Conservation (phyloP, 129 eudicot species). For the Gnaphalium uliginosum region DNA sequence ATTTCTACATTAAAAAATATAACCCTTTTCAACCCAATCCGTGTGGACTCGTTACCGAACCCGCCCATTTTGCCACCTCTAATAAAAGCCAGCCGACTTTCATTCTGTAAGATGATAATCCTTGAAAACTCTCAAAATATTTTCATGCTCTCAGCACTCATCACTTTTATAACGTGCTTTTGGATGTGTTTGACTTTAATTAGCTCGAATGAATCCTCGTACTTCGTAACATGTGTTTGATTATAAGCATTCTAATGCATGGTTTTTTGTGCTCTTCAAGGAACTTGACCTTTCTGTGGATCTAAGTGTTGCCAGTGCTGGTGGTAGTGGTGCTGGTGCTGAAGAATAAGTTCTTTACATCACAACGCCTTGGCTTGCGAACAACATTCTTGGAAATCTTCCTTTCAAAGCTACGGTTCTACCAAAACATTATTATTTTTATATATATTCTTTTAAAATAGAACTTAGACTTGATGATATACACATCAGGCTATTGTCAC, state of each 20-base stretch:
- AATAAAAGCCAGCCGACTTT: background rate
- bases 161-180: constrained; percentile 19
- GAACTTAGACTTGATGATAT: constrained; percentile 1
- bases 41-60: background rate
- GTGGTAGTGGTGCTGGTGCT: constrained; percentile 49
- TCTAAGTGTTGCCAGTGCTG: constrained; percentile 84
- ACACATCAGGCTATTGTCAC: background rate
- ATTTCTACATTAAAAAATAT: background rate
- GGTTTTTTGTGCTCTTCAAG: constrained; percentile 33
- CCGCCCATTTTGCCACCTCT: background rate
- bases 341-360: constrained; percentile 42
- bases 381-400: background rate
- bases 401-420: background rate
- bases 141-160: background rate
- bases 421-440: background rate
- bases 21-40: background rate
- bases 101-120: background rate
- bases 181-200: background rate
- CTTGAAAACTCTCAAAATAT: background rate
- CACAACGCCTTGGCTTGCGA: background rate
- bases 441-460: background rate
- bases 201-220: background rate
- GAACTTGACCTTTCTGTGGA: constrained; percentile 81
- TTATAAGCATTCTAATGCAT: constrained; percentile 9
- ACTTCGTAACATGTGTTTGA: background rate